Evolutionary conservation across 2,329 filamentous ascomycete genomes (phyloP).

Genomic region (Hypoxylon sp.): DNA sequence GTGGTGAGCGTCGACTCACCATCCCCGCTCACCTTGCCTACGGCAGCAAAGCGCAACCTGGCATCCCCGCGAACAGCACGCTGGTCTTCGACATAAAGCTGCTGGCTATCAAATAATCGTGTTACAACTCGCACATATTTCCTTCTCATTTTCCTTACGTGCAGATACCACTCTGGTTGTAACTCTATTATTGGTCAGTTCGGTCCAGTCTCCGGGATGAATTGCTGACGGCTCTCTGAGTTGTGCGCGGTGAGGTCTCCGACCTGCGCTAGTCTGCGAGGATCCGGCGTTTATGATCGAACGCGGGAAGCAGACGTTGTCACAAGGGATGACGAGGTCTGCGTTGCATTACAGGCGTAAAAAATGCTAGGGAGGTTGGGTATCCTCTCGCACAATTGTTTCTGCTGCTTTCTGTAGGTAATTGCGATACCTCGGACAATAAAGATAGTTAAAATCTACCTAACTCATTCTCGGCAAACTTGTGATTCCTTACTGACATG

Average conservation of each 20-base stretch:
- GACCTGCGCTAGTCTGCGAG: slow-evolving; percentile 63
- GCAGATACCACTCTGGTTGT: slow-evolving; percentile 51
- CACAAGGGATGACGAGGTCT: slow-evolving; percentile 66
- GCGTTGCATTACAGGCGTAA: slow-evolving; percentile 67
- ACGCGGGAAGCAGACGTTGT: slow-evolving; percentile 58
- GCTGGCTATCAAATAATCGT: slow-evolving; percentile 81
- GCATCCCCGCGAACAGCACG: slow-evolving; percentile 92
- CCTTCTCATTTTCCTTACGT: slow-evolving; percentile 40
- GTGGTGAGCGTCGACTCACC: slow-evolving; percentile 92
- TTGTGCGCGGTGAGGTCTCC: slow-evolving; percentile 62
- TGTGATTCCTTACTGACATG: background rate
- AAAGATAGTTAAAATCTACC: background rate
- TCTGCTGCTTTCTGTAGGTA: slow-evolving; percentile 40
- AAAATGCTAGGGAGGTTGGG: slow-evolving; percentile 54
- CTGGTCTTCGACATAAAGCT: slow-evolving; percentile 94
- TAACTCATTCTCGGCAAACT: background rate
- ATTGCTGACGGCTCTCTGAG: slow-evolving; percentile 40
- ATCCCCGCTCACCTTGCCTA: slow-evolving; percentile 92
- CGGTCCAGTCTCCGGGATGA: slow-evolving; percentile 32
- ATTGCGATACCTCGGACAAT: slow-evolving; percentile 39
- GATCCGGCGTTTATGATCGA: slow-evolving; percentile 55
- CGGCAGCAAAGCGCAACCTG: slow-evolving; percentile 84
- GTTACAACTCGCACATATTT: slow-evolving; percentile 16
- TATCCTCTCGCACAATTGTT: slow-evolving; percentile 48
- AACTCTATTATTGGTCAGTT: slow-evolving; percentile 45